Evolutionary conservation across 116 monocot genomes (phyloP), one percentile per base, ranked within the genome.

Genomic region (Dioscorea cayenensis): DNA sequence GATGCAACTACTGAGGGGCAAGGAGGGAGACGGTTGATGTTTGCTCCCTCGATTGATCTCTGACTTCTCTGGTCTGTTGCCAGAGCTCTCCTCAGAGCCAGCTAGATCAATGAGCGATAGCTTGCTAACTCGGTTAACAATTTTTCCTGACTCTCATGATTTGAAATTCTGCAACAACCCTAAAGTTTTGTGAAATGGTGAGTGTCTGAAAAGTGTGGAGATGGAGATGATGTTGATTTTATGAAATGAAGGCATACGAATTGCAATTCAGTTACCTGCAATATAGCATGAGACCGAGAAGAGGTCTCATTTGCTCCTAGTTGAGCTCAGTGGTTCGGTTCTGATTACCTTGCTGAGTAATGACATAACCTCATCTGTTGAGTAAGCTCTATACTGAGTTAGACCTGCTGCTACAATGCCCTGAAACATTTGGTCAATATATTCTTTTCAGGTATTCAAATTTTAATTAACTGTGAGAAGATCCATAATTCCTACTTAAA

Each of bases 1-100:
- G 58, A 97, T 97, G 75, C 97, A 97, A 60, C 93, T 97, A 73
- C 97, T 97, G 37, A 97, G 70, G 70, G 11, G 97, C 90, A 60
- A 97, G 97, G 28, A 97, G 86, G 0, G 97, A 97, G n/a, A 51
- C 93, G 85, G 59, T 97, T 97, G 69, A 97, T 97, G 76, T 97
- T 97, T 25, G 97, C 97, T 0, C 97, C 97, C 75, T 97, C 97
- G 29, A 97, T 66, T 13, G 92, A 92, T 71, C 96, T 83, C 65
- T 64, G 86, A 7, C 84, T 84, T 55, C 96, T 76, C 72, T 90
- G 90, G 49, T 96, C 96, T 5, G 96, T 96, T 63, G 96, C 96
- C 21, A 90, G 70, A 52, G 96, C 92, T 73, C 96, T 74, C 78
- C 78, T 96, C 96, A 60, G 96, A 96, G 16, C 96, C 96, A 22